Conservation (phyloP, 179 eudicot species). For the Silene vulgaris region DNA sequence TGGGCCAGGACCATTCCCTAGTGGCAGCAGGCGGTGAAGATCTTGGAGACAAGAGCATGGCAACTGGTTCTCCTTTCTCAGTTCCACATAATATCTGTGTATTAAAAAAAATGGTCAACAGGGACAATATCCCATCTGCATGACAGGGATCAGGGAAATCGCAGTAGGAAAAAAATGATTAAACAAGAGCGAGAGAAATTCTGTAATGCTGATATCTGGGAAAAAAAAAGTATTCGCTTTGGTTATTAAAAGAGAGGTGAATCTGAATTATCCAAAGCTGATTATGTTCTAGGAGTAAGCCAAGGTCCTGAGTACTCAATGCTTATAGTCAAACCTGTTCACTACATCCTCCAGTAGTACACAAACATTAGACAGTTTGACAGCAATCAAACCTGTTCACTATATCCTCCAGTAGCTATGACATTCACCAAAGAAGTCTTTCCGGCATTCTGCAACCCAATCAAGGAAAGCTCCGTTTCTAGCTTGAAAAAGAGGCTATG, state of each 20-base stretch:
- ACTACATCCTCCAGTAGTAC: too few species aligned
- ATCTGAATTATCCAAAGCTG: too few species aligned
- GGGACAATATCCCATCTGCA: neutral
- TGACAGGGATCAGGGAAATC: neutral
- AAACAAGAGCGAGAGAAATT: neutral
- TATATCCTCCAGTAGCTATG: conserved; percentile 66
- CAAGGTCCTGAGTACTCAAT: too few species aligned
- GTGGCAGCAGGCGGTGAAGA: conserved; percentile 39
- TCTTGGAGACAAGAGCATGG: conserved; percentile 70
- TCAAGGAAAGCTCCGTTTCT: too few species aligned
- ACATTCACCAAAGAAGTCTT: conserved; percentile 97
- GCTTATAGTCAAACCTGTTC: too few species aligned
- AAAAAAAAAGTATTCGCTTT: too few species aligned
- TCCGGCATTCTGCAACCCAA: conserved; percentile 72
- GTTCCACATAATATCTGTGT: conserved; percentile 59
- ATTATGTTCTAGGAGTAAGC: too few species aligned
- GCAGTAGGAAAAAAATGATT: neutral
- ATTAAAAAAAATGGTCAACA: conserved; percentile 14
- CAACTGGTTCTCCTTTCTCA: conserved; percentile 77
- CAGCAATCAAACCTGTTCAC: too few species aligned
- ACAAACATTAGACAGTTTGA: too few species aligned
- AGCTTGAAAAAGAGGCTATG: too few species aligned
- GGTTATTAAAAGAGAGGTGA: too few species aligned
- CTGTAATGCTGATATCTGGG: neutral
- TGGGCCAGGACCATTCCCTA: conserved; percentile 49